Percentiles rank a stretch among this genome's conserved stretches.
phyloP scores from a whole-genome alignment of 257 asterid genomes.

The Rauvolfia tetraphylla region DNA sequence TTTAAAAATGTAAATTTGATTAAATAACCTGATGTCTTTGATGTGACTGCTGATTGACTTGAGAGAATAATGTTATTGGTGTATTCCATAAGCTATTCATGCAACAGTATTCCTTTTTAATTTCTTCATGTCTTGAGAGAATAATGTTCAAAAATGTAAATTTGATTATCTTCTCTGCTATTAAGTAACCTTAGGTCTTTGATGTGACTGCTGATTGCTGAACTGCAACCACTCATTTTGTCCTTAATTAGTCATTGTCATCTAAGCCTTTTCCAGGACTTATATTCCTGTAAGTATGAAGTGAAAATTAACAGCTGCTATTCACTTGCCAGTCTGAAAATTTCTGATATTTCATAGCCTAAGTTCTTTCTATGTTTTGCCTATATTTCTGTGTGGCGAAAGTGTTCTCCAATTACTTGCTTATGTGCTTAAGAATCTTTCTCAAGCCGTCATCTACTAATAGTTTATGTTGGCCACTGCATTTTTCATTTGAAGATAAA shows the following conservation, averaged over 20 bases:
- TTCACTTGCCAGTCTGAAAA: no score
- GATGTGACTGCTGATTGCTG: background rate
- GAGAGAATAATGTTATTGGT: no score
- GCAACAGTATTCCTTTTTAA: no score
- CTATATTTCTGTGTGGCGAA: background rate
- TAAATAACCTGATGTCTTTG: no score
- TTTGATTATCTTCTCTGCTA: background rate
- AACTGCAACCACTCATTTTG: background rate
- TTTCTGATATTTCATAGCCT: background rate
- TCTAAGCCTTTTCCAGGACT: background rate
- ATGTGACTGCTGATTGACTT: no score
- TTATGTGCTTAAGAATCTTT: background rate
- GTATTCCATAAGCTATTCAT: no score
- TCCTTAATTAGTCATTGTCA: background rate
- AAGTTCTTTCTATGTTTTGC: background rate
- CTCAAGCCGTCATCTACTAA: background rate
- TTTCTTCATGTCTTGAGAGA: no score
- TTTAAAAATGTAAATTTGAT: background rate
- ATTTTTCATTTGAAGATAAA: background rate
- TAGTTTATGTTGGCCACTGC: background rate
- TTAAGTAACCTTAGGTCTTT: background rate
- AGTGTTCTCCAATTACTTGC: background rate
- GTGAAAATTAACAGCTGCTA: background rate
- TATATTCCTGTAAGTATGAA: background rate
- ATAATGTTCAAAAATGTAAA: no score